phyloP scores from a whole-genome alignment of 768 basidiomycete species.

The Leucosporidium scottii region DNA sequence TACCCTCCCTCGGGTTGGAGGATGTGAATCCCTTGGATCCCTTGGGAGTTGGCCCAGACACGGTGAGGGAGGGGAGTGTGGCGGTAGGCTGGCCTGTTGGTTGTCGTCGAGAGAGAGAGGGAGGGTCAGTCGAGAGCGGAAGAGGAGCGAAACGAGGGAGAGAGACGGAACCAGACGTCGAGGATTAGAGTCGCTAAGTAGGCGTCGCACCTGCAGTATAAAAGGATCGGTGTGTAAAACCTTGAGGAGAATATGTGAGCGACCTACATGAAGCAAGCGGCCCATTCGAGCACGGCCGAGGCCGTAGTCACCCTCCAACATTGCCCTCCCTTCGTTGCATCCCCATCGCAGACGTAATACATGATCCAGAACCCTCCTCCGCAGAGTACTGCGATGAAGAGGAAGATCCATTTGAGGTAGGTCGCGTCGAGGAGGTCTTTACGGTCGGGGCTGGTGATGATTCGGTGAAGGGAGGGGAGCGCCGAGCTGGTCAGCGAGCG shows the following conservation, averaged over 20 bases:
- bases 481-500: too few relatives aligned
- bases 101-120: neutral
- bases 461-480: neutral
- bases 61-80: constrained; percentile 1
- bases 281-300: constrained; percentile 19
- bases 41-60: neutral
- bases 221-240: too few relatives aligned
- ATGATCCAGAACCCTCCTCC: neutral
- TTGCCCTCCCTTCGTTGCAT: neutral
- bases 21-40: neutral
- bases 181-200: constrained; percentile 18
- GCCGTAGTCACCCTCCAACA: constrained; percentile 21
- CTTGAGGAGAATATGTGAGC: too few relatives aligned
- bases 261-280: constrained; percentile 2
- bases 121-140: neutral
- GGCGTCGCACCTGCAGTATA: too few relatives aligned
- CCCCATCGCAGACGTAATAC: constrained; percentile 1
- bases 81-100: constrained; percentile 7
- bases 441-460: constrained; percentile 19
- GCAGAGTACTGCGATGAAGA: neutral
- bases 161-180: constrained; percentile 13
- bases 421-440: constrained; percentile 14
- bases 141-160: too few relatives aligned
- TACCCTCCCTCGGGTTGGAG: too few relatives aligned
- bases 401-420: constrained; percentile 12